Evolutionary conservation across 768 basidiomycete species (phyloP), one percentile per base, ranked within the genome.

Genomic region (Terana coerulea): DNA sequence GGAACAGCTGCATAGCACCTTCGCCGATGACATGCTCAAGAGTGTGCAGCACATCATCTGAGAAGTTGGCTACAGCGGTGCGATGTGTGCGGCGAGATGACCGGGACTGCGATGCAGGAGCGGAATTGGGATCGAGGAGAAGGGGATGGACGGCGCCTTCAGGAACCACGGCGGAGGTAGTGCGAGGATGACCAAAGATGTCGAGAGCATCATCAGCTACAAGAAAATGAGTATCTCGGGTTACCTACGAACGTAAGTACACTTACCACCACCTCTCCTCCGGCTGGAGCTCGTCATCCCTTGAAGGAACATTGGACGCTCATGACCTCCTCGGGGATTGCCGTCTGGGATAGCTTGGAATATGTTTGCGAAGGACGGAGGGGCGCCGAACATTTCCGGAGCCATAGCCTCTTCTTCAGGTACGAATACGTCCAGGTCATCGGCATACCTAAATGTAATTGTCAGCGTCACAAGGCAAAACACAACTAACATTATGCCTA

Each of bases 101-200:
- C 49, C 86, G 74, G 37, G 75, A 65, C 42, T 79, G 71, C 36
- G 69, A 71, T 9, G 71, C 55, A 40, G 79, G 82, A 5, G 73
- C 60, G 5, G 67, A 60, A 5, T 82, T 75, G 26, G 73, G 76
- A 54, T 95, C 88, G 19, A 90, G 62, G 12, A 95, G 77, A 6
- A 95, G 74, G 5, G 93, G 93, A 62, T 95, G 94, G 0, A 84
- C 83, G 10, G 84, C 86, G 14, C 85, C 74, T 59, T 91, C 88
- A 22, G 80, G 74, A n/a, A 77, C 76, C 21, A 78, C 71, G 9
- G 76, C 63, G 28, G 76, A 68, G 3, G 66, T 65, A 53, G 75
- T 78, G 59, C 87, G 74, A 36, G 77, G 59, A 43, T 86, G 74
- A 29, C 86, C 86, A 57, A 88, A 86, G 28, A 87, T 71, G 33